Base-by-base conservation (phyloP, 2,329 filamentous ascomycete genomes). In the Venturia carpophila region DNA sequence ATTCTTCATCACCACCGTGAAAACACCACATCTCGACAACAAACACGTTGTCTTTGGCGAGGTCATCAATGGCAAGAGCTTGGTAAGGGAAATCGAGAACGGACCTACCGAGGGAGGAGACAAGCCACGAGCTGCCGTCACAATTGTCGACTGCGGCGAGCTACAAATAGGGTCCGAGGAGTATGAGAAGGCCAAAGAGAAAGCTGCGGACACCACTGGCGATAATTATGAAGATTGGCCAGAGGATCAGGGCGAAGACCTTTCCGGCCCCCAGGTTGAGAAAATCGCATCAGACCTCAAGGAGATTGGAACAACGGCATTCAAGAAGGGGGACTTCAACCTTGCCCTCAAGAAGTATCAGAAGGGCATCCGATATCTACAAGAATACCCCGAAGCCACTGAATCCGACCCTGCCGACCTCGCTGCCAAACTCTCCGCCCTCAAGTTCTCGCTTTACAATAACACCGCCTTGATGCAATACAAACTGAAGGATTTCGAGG, bases 41-140 rank as follows among this genome's bases (percentile, higher is more conserved):
- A 99, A 99, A 83, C 93, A 99, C 79, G 94, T 97, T 60, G 92
- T 99, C 30, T 99, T 97, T 71, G 94, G 94, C 68, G 89, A 97
- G 75, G 93, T 97, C 65, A 84, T 97, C 73, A 89, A 87, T 67
- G 94, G 94, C 73, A 97, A 97, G 83, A 92, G 90, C 68, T 80
- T 97, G 45, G 85, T 97, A 42, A 89, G 94, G 69, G 87, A 92
- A 75, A 87, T 97, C 72, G 94, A 99, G 79, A 94, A 94, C 77
- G 80, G 91, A 68, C 81, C 82, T 64, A 94, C 90, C 1, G 82
- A 87, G 69, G 78, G 83, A 37, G 84, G 83, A 71, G 94, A 97
- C 80, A 93, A 92, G 79, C 92, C 92, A 37, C 75, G 73, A 62
- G 82, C 85, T 68, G 89, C 92, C 65, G 89, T 87, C 66, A 82